A percentile compares a stretch with the other conserved stretches of the same genome.
Conservation (phyloP, 164 flowering plant genomes). For the Tetrastigma voinierianum region DNA sequence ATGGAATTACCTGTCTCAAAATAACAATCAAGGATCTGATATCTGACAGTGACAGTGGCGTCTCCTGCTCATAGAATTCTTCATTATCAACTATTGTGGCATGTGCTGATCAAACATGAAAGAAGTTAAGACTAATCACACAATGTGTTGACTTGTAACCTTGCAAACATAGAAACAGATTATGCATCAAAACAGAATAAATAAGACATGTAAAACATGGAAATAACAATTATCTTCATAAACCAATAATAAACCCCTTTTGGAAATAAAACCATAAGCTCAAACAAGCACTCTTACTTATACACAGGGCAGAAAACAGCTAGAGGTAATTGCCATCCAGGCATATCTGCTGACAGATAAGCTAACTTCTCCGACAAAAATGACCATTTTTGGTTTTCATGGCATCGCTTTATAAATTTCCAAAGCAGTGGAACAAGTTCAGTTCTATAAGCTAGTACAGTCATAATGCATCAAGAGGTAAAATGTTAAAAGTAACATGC, state of each 20-base stretch:
- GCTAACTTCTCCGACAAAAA: conserved; percentile 54
- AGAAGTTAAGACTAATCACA: not conserved
- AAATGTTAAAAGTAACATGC: conserved; percentile 66
- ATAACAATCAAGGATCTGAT: conserved; percentile 71
- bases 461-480: conserved; percentile 81
- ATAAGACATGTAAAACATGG: not conserved
- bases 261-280: not conserved
- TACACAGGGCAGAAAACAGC: conserved; percentile 95
- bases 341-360: conserved; percentile 61
- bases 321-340: conserved; percentile 92
- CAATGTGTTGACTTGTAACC: not conserved
- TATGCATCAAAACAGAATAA: not conserved
- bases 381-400: conserved; percentile 76
- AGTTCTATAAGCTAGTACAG: conserved; percentile 87
- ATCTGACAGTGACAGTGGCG: conserved; percentile 80
- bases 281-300: conserved; percentile 52
- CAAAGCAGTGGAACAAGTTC: conserved; percentile 87
- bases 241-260: not conserved
- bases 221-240: not conserved
- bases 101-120: conserved; percentile 65
- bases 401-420: conserved; percentile 88
- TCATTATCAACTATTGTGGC: conserved; percentile 94
- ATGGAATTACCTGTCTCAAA: conserved; percentile 63
- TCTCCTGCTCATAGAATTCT: conserved; percentile 93
- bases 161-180: not conserved